Conservation (phyloP, 2,329 filamentous ascomycete genomes). For the Coleophoma eucalyptorum region DNA sequence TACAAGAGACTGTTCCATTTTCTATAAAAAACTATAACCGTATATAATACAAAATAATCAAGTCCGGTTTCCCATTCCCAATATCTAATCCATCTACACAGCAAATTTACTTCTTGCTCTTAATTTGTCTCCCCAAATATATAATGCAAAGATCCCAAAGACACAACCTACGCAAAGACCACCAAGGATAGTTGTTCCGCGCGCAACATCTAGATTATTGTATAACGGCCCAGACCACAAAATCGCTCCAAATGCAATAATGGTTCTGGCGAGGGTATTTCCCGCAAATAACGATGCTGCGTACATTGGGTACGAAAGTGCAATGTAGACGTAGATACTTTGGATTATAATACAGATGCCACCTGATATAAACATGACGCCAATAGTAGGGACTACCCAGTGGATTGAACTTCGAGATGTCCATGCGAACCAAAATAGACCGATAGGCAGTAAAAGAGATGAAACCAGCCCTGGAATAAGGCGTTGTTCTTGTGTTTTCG, state of each 20-base stretch:
- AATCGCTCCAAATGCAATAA: conserved; percentile 32
- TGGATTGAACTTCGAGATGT: conserved; percentile 42
- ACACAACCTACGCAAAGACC: not conserved
- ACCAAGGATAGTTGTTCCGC: not conserved
- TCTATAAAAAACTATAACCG: no score
- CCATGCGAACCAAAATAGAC: conserved; percentile 54
- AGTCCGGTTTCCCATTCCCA: no score
- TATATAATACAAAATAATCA: no score
- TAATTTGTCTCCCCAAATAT: no score
- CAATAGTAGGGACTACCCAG: conserved; percentile 52
- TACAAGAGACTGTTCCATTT: no score
- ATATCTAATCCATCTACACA: no score
- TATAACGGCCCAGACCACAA: not conserved
- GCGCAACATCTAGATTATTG: not conserved
- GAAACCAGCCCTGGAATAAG: conserved; percentile 48
- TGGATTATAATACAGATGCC: conserved; percentile 49
- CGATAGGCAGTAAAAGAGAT: conserved; percentile 45
- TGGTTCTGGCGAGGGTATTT: conserved; percentile 52
- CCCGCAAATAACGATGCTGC: conserved; percentile 54
- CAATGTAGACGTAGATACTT: conserved; percentile 54
- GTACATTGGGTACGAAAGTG: conserved; percentile 47
- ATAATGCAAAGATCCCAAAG: not conserved
- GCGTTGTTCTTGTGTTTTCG: conserved; percentile 44
- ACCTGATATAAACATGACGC: conserved; percentile 46
- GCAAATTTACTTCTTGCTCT: no score